A percentile compares a stretch with the other conserved stretches of the same genome.
Evolutionary conservation across 768 basidiomycete genomes (phyloP).

Genomic region (Suillus hirtellus): DNA sequence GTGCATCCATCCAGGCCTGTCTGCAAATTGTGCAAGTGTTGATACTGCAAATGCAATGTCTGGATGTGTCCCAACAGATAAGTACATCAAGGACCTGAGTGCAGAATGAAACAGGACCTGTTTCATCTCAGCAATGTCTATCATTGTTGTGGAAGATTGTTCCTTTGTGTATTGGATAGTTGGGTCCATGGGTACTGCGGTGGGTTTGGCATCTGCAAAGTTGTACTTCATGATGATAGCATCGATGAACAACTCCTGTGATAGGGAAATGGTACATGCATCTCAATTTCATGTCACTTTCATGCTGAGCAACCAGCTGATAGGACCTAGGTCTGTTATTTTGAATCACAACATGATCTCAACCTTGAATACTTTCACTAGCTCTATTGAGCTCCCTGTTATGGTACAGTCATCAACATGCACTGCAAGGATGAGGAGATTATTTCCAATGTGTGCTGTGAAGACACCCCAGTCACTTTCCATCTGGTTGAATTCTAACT

Average conservation of each 20-base stretch:
- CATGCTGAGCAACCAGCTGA: slow-evolving; percentile 17
- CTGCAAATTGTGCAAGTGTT: slow-evolving; percentile 17
- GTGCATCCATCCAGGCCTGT: slow-evolving; percentile 14
- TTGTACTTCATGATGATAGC: slow-evolving; percentile 10
- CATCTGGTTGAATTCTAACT: no score
- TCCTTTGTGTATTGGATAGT: slow-evolving; percentile 6
- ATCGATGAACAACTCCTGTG: slow-evolving; percentile 4
- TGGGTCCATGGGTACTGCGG: slow-evolving; percentile 12
- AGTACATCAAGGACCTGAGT: no score
- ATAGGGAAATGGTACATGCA: background rate
- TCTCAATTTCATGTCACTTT: slow-evolving; percentile 3
- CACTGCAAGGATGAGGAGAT: no score
- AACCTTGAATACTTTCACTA: background rate
- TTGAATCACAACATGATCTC: slow-evolving; percentile 1
- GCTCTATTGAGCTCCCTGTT: no score
- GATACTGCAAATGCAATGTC: no score
- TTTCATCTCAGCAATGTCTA: background rate
- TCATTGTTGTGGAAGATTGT: background rate
- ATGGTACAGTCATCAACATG: no score
- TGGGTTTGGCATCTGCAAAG: slow-evolving; percentile 11
- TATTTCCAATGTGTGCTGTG: no score
- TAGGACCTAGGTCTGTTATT: slow-evolving; percentile 1
- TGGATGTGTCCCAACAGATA: no score
- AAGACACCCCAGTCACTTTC: no score
- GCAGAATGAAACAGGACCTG: no score